Evolutionary conservation across 805 yeast genomes (phyloP), one percentile per base, ranked within the genome.

Genomic region (Candida takata): DNA sequence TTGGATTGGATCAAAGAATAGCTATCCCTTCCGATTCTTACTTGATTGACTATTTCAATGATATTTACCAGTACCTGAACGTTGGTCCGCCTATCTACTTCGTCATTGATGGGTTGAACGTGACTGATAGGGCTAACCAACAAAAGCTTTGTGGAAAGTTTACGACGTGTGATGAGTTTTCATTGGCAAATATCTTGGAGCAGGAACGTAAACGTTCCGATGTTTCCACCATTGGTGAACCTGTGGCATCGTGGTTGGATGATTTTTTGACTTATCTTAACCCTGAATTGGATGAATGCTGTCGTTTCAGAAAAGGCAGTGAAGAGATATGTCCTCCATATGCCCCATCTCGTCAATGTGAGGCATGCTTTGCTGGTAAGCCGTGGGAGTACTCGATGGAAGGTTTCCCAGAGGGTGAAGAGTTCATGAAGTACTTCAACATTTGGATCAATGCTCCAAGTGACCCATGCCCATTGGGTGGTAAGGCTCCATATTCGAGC

Each of bases 21-120:
- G 97, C 97, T 0, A 70, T 90, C 11, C 97, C 97, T 0, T 60
- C 68, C 3, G 87, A 73, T 36, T 88, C 97, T 0, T 85, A 87
- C 51, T 59, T 92, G 51, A 77, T 87, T 26, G 71, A 75, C 35
- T 92, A 90, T 57, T 90, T 84, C 61, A 65, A 79, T 45, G 85
- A 88, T 36, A 65, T 87, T 4, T 83, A 80, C 53, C 58, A 68
- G 2, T 83, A 78, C 52, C 65, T 90, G 41, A 79, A 81, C 40
- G 83, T 83, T 7, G 98, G 97, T 0, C 95, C 98, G 1, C 98
- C 98, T 0, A 70, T 84, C 1, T 92, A 83, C 52, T 82, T 87
- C 57, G 86, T 92, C 17, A 76, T 84, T n/a, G 72, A 74, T 30
- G 77, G 74, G 35, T 52, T 76, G 32, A 80, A 84, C 48, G 67